Evolutionary conservation across 2,329 filamentous ascomycete genomes (phyloP).

Genomic region (Botrytis elliptica): DNA sequence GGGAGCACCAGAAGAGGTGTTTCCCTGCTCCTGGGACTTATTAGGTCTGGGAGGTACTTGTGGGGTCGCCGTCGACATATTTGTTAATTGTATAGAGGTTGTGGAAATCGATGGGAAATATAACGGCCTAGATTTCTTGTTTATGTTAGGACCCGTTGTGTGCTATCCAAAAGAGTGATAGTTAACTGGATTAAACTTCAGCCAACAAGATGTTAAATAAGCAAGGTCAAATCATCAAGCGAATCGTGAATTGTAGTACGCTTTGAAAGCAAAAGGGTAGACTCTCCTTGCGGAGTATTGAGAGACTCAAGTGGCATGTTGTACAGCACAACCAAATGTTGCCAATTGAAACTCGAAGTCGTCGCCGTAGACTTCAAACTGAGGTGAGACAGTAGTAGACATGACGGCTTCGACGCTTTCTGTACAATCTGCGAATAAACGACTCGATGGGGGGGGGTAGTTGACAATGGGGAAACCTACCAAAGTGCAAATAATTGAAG

Average conservation of each 20-base stretch:
- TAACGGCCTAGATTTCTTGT: slow-evolving; percentile 17
- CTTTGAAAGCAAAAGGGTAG: background rate
- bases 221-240: background rate
- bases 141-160: slow-evolving; percentile 14
- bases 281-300: background rate
- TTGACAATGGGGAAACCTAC: slow-evolving; percentile 1
- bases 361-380: background rate
- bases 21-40: slow-evolving; percentile 48
- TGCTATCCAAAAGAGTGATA: slow-evolving; percentile 1
- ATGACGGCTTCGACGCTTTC: background rate
- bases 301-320: background rate
- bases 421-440: slow-evolving; percentile 3
- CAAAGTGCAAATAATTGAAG: background rate
- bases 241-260: background rate
- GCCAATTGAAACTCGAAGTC: slow-evolving; percentile 17
- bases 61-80: slow-evolving; percentile 38
- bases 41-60: slow-evolving; percentile 62
- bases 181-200: background rate
- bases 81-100: background rate
- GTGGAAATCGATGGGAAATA: slow-evolving; percentile 17
- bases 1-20: slow-evolving; percentile 40
- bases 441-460: slow-evolving; percentile 2
- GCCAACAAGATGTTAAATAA: background rate
- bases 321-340: slow-evolving; percentile 11
- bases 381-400: slow-evolving; percentile 9